These are phyloP conservation scores for Batkoa obscura DNA, from an alignment of 371 early-diverging fungal species.

Conservation along the genomic window DNA sequence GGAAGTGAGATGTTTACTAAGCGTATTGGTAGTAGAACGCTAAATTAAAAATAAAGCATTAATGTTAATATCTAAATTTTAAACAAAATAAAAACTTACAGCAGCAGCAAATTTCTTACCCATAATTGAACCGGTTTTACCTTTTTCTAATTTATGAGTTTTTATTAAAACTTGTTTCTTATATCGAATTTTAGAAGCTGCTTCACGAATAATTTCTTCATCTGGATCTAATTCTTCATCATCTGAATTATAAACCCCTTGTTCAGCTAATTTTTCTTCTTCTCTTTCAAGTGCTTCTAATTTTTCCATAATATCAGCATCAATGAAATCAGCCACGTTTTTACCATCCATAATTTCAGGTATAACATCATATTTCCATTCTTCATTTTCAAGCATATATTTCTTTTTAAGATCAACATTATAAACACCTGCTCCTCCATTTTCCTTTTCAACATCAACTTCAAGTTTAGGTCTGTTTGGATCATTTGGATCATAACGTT, in stretches of 20 bases:
- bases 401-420: conserved; percentile 79
- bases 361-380: conserved; percentile 96
- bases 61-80: background rate
- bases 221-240: conserved; percentile 51
- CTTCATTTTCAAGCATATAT: conserved; percentile 63
- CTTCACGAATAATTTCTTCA: conserved; percentile 48
- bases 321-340: conserved; percentile 99
- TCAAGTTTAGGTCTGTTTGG: conserved; percentile 69
- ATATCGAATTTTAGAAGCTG: conserved; percentile 65
- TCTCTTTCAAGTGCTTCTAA: conserved; percentile 91
- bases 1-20: conserved; percentile 31
- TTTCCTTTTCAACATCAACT: conserved; percentile 72
- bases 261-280: conserved; percentile 79
- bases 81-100: conserved; percentile 10
- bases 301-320: conserved; percentile 91
- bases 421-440: conserved; percentile 94
- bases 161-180: conserved; percentile 65
- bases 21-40: conserved; percentile 32
- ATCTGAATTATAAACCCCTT: conserved; percentile 85
- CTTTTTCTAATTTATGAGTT: conserved; percentile 46
- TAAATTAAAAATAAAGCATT: conserved; percentile 18
- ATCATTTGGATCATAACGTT: conserved; percentile 61
- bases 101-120: conserved; percentile 31
- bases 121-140: conserved; percentile 39
- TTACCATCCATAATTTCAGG: conserved; percentile 99